These are phyloP conservation scores for Blastobotrys buckinghamii DNA, from an alignment of 1,139 yeast genomes.

Conservation along the genomic window DNA sequence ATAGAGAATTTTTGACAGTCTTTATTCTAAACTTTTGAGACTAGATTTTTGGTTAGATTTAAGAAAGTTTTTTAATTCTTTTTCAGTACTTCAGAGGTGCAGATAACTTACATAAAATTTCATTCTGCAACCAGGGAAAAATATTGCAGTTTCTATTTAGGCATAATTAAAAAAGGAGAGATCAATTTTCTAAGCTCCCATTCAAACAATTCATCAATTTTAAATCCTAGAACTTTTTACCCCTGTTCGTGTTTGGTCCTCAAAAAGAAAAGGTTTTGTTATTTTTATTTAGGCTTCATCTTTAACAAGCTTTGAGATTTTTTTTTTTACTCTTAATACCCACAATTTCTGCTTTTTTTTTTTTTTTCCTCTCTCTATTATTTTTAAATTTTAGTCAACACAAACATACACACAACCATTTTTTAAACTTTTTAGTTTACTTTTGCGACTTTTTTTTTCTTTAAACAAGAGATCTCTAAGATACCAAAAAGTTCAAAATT, in stretches of 20 bases:
- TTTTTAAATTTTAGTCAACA: neutral
- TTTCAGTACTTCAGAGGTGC: neutral
- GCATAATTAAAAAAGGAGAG: no score
- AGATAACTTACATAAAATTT: neutral
- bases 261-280: neutral
- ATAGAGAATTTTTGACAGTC: no score
- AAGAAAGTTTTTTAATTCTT: neutral
- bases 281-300: no score
- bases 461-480: no score
- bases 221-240: neutral
- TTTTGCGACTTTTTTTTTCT: no score
- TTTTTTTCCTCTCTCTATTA: no score
- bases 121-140: no score
- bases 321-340: neutral
- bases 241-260: slow-evolving; percentile 1
- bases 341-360: neutral
- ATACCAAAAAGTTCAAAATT: no score
- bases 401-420: neutral
- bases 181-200: no score
- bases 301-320: neutral
- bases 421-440: neutral
- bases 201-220: no score
- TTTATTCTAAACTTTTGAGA: no score
- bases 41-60: neutral
- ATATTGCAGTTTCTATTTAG: no score